Evolutionary conservation across 108 stramenopile genomes (phyloP), one percentile per base, ranked within the genome.

Genomic region (Bacterosira constricta): DNA sequence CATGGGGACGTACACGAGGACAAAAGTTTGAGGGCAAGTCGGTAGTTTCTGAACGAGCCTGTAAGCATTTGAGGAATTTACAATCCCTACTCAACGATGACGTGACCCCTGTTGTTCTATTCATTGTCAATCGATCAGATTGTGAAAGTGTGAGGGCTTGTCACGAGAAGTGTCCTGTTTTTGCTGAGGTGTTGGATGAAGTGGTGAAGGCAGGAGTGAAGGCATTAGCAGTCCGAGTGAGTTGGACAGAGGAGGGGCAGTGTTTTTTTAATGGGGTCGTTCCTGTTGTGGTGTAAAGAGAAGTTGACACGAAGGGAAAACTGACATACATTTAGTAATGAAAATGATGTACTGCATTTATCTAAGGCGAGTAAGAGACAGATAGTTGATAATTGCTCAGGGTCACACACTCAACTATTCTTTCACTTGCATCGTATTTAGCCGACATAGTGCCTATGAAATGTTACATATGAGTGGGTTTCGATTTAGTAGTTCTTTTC

Each of bases 41-140:
- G 21, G 76, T 82, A 0, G 71, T 77, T 9, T 77, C 76, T 12
- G 76, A 53, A 20, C 52, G 81, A 10, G 81, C 81, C 8, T 67
- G 71, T 44, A 82, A 82, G 18, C 81, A 82, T 66, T 37, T 82
- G 34, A n/a, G 71, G 2, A 82, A 82, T 65, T 55, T 82, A 10
- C 50, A 71, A 35, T 20, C 41, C 10, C 42, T 82, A 0, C 23
- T 25, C 6, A 52, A 50, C 35, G 66, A 73, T 8, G 49, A 71
- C 0, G 68, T 71, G 1, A 77, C 75, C 20, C 38, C 72, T 23
- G 72, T 79, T 13, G 68, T 82, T 8, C 50, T 82, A 36, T 82
- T 82, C 31, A 25, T 76, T 35, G 55, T 82, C 5, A 77, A 77
- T 61, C 68, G 81, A 6, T 46, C 36, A 0, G 81, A 82, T 58